A percentile compares a stretch with the other conserved stretches of the same genome.
These are phyloP conservation scores for Cucumis cinereus DNA, from an alignment of 306 rosid species.

Conservation along the genomic window DNA sequence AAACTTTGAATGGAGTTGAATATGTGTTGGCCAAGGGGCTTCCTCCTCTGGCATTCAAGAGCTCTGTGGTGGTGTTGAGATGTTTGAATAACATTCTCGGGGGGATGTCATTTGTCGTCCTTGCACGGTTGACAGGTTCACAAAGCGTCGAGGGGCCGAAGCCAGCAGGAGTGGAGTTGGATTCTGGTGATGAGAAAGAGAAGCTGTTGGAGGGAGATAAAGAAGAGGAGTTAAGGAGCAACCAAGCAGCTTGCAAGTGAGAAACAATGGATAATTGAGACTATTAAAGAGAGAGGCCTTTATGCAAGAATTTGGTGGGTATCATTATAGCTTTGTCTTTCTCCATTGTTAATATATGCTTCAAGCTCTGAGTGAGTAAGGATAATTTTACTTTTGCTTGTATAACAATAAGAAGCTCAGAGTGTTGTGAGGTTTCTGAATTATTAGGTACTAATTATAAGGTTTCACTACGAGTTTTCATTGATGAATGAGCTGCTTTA, in stretches of 20 bases:
- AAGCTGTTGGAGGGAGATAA: constrained; percentile 22
- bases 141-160: constrained; percentile 37
- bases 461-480: neutral
- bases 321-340: neutral
- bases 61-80: constrained; percentile 66
- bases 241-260: constrained; percentile 52
- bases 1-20: constrained; percentile 68
- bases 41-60: constrained; percentile 57
- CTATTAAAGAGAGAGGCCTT: neutral
- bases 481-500: neutral
- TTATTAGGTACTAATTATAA: neutral
- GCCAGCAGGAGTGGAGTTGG: constrained; percentile 9
- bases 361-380: neutral
- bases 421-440: neutral
- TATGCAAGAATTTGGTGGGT: neutral
- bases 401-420: neutral
- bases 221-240: constrained; percentile 27
- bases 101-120: constrained; percentile 71
- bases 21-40: constrained; percentile 59
- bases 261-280: neutral
- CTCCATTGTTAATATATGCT: constrained; percentile 5
- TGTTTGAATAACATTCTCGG: constrained; percentile 75
- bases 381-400: neutral
- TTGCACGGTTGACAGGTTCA: constrained; percentile 80
- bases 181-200: constrained; percentile 32